Conservation (phyloP, 805 yeast species). For the Hanseniaspora valbyensis region DNA sequence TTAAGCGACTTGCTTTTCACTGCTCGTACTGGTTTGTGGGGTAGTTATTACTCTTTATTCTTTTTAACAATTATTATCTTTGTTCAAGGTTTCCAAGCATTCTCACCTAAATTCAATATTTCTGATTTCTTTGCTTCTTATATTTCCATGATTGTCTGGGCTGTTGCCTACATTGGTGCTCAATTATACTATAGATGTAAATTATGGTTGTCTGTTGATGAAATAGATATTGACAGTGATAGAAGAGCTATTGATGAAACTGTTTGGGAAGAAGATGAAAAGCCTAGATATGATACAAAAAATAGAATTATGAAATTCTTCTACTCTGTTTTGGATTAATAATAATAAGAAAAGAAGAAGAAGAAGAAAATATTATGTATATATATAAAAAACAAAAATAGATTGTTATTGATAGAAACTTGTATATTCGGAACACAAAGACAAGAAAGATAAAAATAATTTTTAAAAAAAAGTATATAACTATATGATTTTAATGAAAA, state of each 20-base stretch:
- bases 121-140: slow-evolving; percentile 58
- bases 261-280: slow-evolving; percentile 46
- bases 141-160: slow-evolving; percentile 53
- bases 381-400: no score
- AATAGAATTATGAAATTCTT: slow-evolving; percentile 13
- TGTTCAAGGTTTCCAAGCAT: slow-evolving; percentile 62
- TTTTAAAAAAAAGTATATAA: no score
- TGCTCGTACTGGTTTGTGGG: slow-evolving; percentile 57
- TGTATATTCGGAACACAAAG: no score
- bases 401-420: no score
- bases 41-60: slow-evolving; percentile 52
- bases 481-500: no score
- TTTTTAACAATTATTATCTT: slow-evolving; percentile 47
- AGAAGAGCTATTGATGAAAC: slow-evolving; percentile 51
- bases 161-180: slow-evolving; percentile 43
- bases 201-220: slow-evolving; percentile 39
- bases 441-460: no score
- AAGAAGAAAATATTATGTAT: no score
- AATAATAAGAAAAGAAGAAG: no score
- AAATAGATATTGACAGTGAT: slow-evolving; percentile 59
- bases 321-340: slow-evolving; percentile 8
- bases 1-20: slow-evolving; percentile 65
- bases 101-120: slow-evolving; percentile 42
- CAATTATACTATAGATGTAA: slow-evolving; percentile 43
- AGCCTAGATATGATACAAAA: slow-evolving; percentile 28